Evolutionary conservation across 768 basidiomycete species (phyloP), one percentile per base, ranked within the genome.

Genomic region (Fomitopsis serialis): DNA sequence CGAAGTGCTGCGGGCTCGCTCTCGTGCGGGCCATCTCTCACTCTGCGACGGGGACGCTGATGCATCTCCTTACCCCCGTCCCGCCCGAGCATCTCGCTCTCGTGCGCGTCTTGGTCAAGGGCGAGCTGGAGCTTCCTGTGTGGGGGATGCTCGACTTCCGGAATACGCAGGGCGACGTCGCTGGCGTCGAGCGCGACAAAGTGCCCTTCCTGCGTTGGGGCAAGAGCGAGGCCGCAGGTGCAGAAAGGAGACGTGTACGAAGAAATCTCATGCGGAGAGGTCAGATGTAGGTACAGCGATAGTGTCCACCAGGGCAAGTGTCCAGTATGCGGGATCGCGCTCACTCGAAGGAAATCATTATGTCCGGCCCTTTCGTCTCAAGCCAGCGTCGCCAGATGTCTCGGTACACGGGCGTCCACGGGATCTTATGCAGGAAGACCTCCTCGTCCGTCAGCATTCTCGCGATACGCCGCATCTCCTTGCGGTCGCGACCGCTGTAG

Each of bases 251-350:
- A 66, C 73, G 84, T 42, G 83, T 91, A 43, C 77, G 94, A 66
- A 77, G 92, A 64, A 96, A 96, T 70, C 67, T 97, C 65, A 92
- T 93, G 91, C 74, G 93, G 23, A 81, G 80, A 58, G 85, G 81
- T 7, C 90, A 92, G 68, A 78, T 80, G 77, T 87, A 67, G 64
- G 34, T 1, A 43, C 17, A 19, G 17, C 40, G 27, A 2, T 36
- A 45, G 36, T 23, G 23, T 24, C 34, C 13, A 15, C 10, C 17
- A n/a, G 23, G 34, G 36, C 19, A 34, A 21, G 23, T 19, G 42
- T n/a, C 7, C 35, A 11, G 11, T 32, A 32, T 6, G 11, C 29
- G 11, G 11, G 29, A 32, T 5, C 11, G 11, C 11, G 29, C 29
- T 32, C 29, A 68, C 43, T 65, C 63, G 29, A 74, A 74, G 42